Evolutionary conservation across 495 filamentous ascomycete species (phyloP).

Genomic region (Opeltia flavorubescens): DNA sequence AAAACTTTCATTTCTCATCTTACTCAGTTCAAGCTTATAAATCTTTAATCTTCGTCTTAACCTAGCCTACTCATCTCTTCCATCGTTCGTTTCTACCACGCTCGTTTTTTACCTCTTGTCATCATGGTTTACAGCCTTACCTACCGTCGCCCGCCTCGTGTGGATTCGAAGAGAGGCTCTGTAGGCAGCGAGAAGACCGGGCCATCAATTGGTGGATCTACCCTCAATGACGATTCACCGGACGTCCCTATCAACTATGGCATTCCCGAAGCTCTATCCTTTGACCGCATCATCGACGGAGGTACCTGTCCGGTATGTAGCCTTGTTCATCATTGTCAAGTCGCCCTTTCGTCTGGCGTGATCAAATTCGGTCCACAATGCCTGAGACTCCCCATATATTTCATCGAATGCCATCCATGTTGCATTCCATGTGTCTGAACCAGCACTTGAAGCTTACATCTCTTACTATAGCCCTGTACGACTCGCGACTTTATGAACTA

Average conservation of each 20-base stretch:
- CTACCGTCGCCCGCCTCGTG: conserved; percentile 31
- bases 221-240: conserved; percentile 8
- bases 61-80: background rate
- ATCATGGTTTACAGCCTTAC: conserved; percentile 36
- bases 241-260: conserved; percentile 22
- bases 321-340: background rate
- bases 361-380: background rate
- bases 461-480: conserved; percentile 47
- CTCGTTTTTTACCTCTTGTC: background rate
- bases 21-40: background rate
- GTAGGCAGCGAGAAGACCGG: conserved; percentile 17
- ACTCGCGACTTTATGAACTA: conserved; percentile 71
- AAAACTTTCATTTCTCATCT: background rate
- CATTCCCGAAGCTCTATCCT: conserved; percentile 54
- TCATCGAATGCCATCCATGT: conserved; percentile 1
- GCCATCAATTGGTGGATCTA: conserved; percentile 18
- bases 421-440: background rate
- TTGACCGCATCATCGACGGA: conserved; percentile 57
- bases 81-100: background rate
- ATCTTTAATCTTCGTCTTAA: background rate
- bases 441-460: conserved; percentile 2
- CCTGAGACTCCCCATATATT: background rate
- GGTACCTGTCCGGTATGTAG: conserved; percentile 66
- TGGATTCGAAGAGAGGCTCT: conserved; percentile 14
- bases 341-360: background rate